Percentiles rank a stretch among this genome's conserved stretches.
Conservation (phyloP, 345 rosid genomes). For the Leavenworthia alabamica region DNA sequence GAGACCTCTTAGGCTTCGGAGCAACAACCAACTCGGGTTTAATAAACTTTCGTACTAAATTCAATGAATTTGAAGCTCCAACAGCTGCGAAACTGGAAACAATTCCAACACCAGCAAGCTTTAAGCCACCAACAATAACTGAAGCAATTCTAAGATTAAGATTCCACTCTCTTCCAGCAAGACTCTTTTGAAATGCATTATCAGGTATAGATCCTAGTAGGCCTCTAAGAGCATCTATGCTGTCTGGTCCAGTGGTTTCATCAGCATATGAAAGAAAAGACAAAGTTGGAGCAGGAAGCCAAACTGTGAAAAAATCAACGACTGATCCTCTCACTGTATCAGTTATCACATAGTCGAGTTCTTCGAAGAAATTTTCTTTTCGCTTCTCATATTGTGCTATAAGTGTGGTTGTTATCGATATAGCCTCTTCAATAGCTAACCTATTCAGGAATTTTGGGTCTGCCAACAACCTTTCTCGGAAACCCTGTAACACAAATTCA, state of each 20-base stretch:
- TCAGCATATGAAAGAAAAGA: conserved; percentile 73
- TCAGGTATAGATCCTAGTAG: conserved; percentile 89
- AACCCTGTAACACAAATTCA: conserved; percentile 59
- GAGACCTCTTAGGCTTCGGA: conserved; percentile 64
- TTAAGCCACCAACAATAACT: conserved; percentile 82
- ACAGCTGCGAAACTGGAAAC: conserved; percentile 85
- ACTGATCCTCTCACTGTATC: conserved; percentile 82
- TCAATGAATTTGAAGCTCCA: conserved; percentile 64
- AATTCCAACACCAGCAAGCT: conserved; percentile 78
- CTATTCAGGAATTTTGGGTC: conserved; percentile 91
- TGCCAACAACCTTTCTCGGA: conserved; percentile 90
- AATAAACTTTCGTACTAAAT: conserved; percentile 41
- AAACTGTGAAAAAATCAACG: conserved; percentile 87
- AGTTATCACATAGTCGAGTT: conserved; percentile 84
- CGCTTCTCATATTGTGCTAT: conserved; percentile 90
- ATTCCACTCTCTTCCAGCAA: conserved; percentile 80
- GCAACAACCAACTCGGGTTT: conserved; percentile 46
- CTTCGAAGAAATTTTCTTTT: conserved; percentile 82
- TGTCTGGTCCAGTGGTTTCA: conserved; percentile 44
- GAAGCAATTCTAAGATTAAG: conserved; percentile 73
- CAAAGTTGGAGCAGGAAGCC: conserved; percentile 96
- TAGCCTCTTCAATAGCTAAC: conserved; percentile 93
- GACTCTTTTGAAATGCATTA: conserved; percentile 87
- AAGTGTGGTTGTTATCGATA: conserved; percentile 87
- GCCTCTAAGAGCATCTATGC: conserved; percentile 55